Percentiles rank a stretch among this genome's conserved stretches.
Evolutionary conservation across 371 early-diverging fungal genomes (phyloP).

Genomic region (Apophysomyces ossiformis): DNA sequence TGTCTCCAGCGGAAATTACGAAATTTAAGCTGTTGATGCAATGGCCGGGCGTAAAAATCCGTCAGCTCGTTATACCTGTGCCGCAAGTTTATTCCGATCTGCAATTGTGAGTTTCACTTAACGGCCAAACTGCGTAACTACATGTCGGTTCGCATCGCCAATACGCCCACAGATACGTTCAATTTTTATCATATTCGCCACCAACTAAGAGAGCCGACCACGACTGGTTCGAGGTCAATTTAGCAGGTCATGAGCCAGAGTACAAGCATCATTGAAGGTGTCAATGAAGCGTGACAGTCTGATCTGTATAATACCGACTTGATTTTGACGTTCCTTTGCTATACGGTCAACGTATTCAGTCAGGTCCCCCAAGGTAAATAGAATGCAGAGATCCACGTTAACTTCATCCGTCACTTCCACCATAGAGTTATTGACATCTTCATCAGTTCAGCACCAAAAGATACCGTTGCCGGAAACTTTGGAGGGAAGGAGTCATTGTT

Average conservation of each 20-base stretch:
- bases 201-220: not conserved
- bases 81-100: not conserved
- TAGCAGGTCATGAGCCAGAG: not conserved
- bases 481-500: not conserved
- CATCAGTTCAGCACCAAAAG: not conserved
- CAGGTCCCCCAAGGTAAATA: not conserved
- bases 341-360: not conserved
- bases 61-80: not conserved
- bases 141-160: not conserved
- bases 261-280: constrained; percentile 1
- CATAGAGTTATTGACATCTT: not conserved
- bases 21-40: no score
- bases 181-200: not conserved
- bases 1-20: no score
- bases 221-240: not conserved
- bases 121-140: not conserved
- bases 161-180: not conserved
- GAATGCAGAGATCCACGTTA: not conserved
- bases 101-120: not conserved
- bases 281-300: not conserved
- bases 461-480: not conserved
- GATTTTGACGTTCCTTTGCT: not conserved
- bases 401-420: not conserved
- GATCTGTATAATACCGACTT: not conserved
- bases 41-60: no score